A percentile compares a stretch with the other conserved stretches of the same genome.
Evolutionary conservation across 2,329 filamentous ascomycete species (phyloP).

Genomic region (Sporothrix mexicana): DNA sequence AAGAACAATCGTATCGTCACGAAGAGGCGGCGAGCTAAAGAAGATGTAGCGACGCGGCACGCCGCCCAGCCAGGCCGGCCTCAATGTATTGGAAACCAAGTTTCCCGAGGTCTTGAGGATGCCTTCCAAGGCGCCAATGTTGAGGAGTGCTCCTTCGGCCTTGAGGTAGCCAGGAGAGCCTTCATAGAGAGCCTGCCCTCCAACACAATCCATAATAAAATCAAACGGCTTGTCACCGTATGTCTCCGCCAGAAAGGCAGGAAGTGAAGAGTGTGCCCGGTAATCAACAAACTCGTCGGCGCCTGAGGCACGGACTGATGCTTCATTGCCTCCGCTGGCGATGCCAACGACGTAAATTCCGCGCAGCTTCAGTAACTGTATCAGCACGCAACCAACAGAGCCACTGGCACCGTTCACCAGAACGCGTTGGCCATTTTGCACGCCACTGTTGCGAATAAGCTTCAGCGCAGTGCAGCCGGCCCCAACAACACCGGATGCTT

Average conservation of each 20-base stretch:
- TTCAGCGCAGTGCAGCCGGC: conserved; percentile 44
- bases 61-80: conserved; percentile 43
- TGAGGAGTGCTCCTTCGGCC: conserved; percentile 45
- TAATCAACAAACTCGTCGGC: conserved; percentile 56
- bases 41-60: conserved; percentile 43
- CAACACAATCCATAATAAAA: conserved; percentile 56
- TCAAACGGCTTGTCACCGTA: conserved; percentile 47
- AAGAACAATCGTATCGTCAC: conserved; percentile 39
- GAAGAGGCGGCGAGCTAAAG: conserved; percentile 41
- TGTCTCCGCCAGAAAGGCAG: conserved; percentile 43
- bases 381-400: conserved; percentile 53
- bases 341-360: conserved; percentile 52
- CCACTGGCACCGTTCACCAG: conserved; percentile 58
- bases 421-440: conserved; percentile 47
- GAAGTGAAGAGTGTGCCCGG: conserved; percentile 44
- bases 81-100: conserved; percentile 23
- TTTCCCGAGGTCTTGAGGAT: conserved; percentile 30
- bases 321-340: conserved; percentile 53
- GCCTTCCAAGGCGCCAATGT: conserved; percentile 42
- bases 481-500: conserved; percentile 43
- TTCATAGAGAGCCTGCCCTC: conserved; percentile 53
- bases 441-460: conserved; percentile 40
- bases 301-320: conserved; percentile 53
- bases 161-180: conserved; percentile 49
- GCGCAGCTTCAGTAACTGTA: conserved; percentile 52